These are phyloP conservation scores for Luffa aegyptiaca DNA, from an alignment of 306 rosid species.

Conservation along the genomic window DNA sequence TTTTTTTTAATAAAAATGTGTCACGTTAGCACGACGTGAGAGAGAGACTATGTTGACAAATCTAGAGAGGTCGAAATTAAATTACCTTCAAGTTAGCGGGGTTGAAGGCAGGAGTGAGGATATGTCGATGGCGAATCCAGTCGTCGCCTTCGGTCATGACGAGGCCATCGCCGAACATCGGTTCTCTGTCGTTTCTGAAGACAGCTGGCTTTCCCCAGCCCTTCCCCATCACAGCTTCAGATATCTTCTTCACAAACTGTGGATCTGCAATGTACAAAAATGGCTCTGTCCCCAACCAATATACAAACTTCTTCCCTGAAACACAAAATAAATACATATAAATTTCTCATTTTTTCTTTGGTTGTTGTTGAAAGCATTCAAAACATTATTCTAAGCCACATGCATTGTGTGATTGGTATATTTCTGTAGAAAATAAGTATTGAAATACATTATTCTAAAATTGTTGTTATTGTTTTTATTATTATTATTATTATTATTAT, in stretches of 20 bases:
- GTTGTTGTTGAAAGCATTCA: no score
- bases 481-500: no score
- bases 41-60: no score
- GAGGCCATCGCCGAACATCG: constrained; percentile 78
- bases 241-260: constrained; percentile 52
- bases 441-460: no score
- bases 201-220: constrained; percentile 76
- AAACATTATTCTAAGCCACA: no score
- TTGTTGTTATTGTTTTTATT: no score
- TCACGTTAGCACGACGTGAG: no score
- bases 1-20: no score
- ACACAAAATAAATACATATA: neutral
- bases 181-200: constrained; percentile 48
- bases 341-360: no score
- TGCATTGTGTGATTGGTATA: no score
- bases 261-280: constrained; percentile 68
- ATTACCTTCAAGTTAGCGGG: constrained; percentile 53
- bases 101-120: constrained; percentile 57
- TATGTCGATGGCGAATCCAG: constrained; percentile 65
- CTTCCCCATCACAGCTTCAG: constrained; percentile 44
- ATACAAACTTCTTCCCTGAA: constrained; percentile 60
- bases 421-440: no score
- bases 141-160: constrained; percentile 63
- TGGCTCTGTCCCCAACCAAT: constrained; percentile 85
- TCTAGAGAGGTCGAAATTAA: neutral